Evolutionary conservation across 164 flowering plant genomes (phyloP).

Genomic region (Aristolochia fimbriata): DNA sequence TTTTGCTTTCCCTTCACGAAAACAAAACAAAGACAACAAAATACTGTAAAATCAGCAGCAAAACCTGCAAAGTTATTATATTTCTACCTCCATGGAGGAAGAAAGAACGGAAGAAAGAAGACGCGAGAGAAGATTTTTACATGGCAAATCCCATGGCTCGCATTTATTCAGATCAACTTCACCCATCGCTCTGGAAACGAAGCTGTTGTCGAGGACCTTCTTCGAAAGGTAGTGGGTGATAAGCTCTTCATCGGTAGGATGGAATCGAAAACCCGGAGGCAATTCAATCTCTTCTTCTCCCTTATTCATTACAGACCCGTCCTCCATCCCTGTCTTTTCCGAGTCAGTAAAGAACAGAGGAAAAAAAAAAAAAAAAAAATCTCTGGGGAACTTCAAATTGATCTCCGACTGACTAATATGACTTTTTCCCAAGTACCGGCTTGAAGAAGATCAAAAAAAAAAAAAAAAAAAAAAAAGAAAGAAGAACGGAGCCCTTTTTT

Average conservation of each 20-base stretch:
- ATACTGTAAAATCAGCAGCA: neutral
- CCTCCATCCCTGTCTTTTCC: constrained; percentile 26
- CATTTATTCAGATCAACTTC: constrained; percentile 90
- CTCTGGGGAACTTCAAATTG: neutral
- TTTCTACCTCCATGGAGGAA: neutral
- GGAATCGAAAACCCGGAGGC: constrained; percentile 90
- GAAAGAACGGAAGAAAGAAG: neutral
- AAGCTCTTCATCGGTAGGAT: constrained; percentile 92
- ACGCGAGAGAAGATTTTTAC: constrained; percentile 30
- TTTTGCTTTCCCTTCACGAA: constrained; percentile 65
- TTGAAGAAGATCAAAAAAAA: too few relatives aligned
- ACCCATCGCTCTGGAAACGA: constrained; percentile 64
- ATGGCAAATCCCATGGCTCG: constrained; percentile 95
- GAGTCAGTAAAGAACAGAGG: neutral
- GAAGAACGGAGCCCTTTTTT: too few relatives aligned
- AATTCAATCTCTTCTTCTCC: constrained; percentile 56
- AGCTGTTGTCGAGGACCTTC: constrained; percentile 43
- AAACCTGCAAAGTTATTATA: neutral
- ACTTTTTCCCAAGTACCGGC: neutral
- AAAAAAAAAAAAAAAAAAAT: too few relatives aligned
- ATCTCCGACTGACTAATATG: neutral
- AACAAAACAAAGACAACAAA: constrained; percentile 1
- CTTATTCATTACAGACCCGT: constrained; percentile 15
- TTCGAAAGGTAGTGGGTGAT: constrained; percentile 65
- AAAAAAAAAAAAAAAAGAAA: too few relatives aligned